Base-by-base conservation (phyloP, 148 eudicot species). In the Spergularia bocconei region DNA sequence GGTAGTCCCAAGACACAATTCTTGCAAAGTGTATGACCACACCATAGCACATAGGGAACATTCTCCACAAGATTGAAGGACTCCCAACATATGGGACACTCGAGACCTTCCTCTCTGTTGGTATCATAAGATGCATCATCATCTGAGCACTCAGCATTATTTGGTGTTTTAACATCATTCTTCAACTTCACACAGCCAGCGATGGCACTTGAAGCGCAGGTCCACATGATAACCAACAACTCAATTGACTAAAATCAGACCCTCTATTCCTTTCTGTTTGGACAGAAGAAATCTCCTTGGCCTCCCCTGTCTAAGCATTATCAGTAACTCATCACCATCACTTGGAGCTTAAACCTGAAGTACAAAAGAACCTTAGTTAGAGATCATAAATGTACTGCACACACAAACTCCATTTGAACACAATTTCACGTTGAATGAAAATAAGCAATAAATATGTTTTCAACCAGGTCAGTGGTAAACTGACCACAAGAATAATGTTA, bases 61-160 rank as follows among this genome's bases (percentile, higher is more conserved):
- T 88, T 88, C 67, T 88, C 91, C 36, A 88, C 91, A 13, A 88
- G 76, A 69, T 88, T 86, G 73, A 88, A 88, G 25, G 89, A 86
- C 65, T 88, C 91, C 83, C 91, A 88, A 78, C 91, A 88, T 39
- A 88, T 86, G 4, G 89, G 89, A 68, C 91, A 88, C 67, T 88
- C 91, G 50, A 88, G 70, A 17, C 86, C 86, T 81, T 86, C 91
- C 70, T 84, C 89, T 71, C 89, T 75, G 70, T 82, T 82, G 61
- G 70, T 41, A 47, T 80, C 85, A 55, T 72, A 44, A 12, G 91
- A 86, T 58, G 84, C 81, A 52, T 88, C 91, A 6, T 88, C 91
- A 50, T 88, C 91, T 16, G 91, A 86, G 70, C 86, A 79, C 50
- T 88, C 89, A 65, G 79, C 67, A 76, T 74, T 79, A 76, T 74